These are phyloP conservation scores for Globisporangium takayamanum DNA, from an alignment of 352 stramenopile species.

Conservation along the genomic window DNA sequence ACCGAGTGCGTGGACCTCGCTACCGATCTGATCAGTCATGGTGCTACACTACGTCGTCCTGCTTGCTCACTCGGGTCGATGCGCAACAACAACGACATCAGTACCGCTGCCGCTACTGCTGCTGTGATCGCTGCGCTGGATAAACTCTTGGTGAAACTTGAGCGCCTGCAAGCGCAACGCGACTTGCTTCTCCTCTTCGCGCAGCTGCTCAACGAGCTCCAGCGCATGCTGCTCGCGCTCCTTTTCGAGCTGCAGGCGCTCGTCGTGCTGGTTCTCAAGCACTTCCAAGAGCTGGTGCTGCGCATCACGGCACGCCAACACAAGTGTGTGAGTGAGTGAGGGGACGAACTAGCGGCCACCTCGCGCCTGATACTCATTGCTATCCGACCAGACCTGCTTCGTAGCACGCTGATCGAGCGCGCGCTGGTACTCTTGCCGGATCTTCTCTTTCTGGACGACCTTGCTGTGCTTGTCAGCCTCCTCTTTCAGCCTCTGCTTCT, in stretches of 20 bases:
- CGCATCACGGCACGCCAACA: neutral
- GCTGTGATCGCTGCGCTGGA: slow-evolving; percentile 17
- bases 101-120: neutral
- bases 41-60: neutral
- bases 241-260: slow-evolving; percentile 32
- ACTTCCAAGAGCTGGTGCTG: slow-evolving; percentile 34
- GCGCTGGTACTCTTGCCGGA: slow-evolving; percentile 38
- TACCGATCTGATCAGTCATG: neutral
- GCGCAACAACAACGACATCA: neutral
- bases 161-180: slow-evolving; percentile 46
- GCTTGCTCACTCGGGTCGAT: neutral
- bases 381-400: slow-evolving; percentile 27
- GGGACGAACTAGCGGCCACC: no score
- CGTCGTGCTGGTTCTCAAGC: slow-evolving; percentile 28
- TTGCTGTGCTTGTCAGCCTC: slow-evolving; percentile 25
- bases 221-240: slow-evolving; percentile 33
- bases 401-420: slow-evolving; percentile 22
- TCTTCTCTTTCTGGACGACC: slow-evolving; percentile 33
- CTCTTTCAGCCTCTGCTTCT: slow-evolving; percentile 39
- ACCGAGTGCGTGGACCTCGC: neutral
- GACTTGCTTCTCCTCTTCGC: slow-evolving; percentile 52
- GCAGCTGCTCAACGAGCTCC: slow-evolving; percentile 33
- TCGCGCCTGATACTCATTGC: neutral
- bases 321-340: neutral
- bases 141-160: slow-evolving; percentile 43